Evolutionary conservation across 805 yeast species (phyloP).

Genomic region (Candida orba): DNA sequence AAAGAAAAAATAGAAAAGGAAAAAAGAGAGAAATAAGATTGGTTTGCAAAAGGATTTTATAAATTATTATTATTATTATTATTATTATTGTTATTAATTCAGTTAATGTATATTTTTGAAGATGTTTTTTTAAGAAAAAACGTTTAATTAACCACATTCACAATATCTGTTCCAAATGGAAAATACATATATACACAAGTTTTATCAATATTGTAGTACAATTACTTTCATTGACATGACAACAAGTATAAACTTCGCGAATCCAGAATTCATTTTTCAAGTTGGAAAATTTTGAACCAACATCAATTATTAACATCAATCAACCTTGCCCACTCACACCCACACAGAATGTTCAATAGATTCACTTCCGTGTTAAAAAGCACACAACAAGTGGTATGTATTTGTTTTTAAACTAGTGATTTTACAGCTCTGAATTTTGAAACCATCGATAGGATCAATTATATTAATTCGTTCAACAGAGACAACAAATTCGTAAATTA

Average conservation of each 20-base stretch:
- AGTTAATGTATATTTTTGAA: too few relatives aligned
- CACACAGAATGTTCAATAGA: conserved; percentile 4
- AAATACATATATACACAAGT: neutral
- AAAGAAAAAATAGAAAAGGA: too few relatives aligned
- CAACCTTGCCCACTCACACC: neutral
- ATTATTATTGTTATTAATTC: too few relatives aligned
- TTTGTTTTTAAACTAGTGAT: neutral
- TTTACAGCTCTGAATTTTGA: too few relatives aligned
- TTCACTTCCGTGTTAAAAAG: conserved; percentile 1
- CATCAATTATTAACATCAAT: neutral
- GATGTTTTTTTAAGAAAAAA: neutral
- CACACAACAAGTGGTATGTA: conserved; percentile 5
- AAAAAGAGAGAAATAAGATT: too few relatives aligned
- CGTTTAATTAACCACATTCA: too few relatives aligned
- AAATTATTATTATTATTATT: too few relatives aligned
- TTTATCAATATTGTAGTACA: neutral
- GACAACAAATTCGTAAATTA: conserved; percentile 15
- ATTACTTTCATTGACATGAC: neutral
- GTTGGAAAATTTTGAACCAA: neutral
- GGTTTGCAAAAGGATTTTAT: too few relatives aligned
- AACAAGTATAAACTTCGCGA: too few relatives aligned
- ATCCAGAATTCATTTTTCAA: neutral
- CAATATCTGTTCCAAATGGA: neutral
- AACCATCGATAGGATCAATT: too few relatives aligned
- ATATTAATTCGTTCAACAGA: conserved; percentile 10